Evolutionary conservation across 2,329 filamentous ascomycete species (phyloP), one percentile per base, ranked within the genome.

Genomic region (Coniochaeta prunicola): DNA sequence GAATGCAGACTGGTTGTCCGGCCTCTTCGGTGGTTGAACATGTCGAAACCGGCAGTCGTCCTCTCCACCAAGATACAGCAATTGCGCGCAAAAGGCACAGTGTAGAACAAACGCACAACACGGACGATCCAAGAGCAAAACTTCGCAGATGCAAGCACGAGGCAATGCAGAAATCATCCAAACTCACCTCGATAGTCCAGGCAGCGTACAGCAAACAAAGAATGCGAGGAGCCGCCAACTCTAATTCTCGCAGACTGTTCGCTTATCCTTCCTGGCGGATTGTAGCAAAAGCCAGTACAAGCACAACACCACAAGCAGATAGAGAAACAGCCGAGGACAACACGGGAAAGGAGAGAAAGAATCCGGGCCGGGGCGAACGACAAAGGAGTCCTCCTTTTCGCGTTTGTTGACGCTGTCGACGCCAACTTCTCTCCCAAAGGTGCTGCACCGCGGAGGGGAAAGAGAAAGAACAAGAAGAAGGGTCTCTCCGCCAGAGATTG

Each of bases 401-500:
- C 31, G 30, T 33, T 54, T 54, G 53, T 36, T 54, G 53, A 54
- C 53, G 33, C 30, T 54, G 30, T 54, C 53, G 45, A 30, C 45
- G 45, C 28, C 45, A 30, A 50, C 45, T 50, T 26, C 21, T 42
- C 54, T 42, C 34, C 36, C n/a, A n/a, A 26, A 56, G 26, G 31
- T 33, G 54, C 28, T 55, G 33, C 54, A 56, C 54, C 54, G 36
- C 54, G n/a, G 54, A 31, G 31, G 34, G 36, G 36, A 42, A 24
- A 30, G 36, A 42, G 36, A 42, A 42, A 56, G 36, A 56, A 33
- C 4, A 19, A 45, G 15, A 10, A 50, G 45, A 50, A 56, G 54
- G 33, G 34, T 56, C 54, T 56, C 54, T 56, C 36, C 36, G 33
- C 36, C 31, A 42, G 36, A 56, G 54, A 40, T 56, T 42, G 45